Percentiles rank a stretch among this genome's conserved stretches.
Conservation (phyloP, 2,329 filamentous ascomycete genomes). For the Seiridium unicorne region DNA sequence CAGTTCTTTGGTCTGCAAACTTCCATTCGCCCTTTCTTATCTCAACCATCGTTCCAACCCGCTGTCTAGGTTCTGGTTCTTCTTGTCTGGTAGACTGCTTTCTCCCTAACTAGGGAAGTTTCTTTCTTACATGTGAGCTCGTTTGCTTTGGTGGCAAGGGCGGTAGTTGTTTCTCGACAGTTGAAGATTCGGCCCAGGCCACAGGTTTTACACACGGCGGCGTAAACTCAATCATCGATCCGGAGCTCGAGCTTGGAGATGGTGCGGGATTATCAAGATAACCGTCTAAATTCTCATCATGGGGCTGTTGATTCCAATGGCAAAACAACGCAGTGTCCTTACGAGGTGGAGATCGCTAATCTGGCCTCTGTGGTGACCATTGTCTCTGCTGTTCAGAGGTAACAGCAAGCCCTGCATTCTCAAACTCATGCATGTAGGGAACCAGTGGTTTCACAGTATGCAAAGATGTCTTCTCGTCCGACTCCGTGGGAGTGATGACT, state of each 20-base stretch:
- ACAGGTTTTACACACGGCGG: constrained; percentile 13
- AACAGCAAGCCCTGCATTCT: constrained; percentile 52
- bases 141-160: constrained; percentile 5
- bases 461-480: constrained; percentile 40
- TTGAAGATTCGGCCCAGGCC: constrained; percentile 14
- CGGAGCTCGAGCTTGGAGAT: constrained; percentile 17
- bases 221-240: constrained; percentile 21
- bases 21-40: not conserved
- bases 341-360: not conserved
- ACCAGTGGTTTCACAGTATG: constrained; percentile 52
- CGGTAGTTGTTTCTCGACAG: not conserved
- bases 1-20: not conserved
- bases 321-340: not conserved
- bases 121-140: constrained; percentile 13
- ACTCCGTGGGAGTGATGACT: constrained; percentile 36
- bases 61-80: not conserved
- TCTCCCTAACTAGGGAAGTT: constrained; percentile 24
- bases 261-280: constrained; percentile 13
- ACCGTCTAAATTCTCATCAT: constrained; percentile 11
- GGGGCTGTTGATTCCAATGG: not conserved
- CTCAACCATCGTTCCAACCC: not conserved
- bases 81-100: constrained; percentile 11
- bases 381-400: constrained; percentile 48
- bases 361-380: constrained; percentile 11
- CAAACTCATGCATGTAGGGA: constrained; percentile 53